Base-by-base conservation (phyloP, 768 basidiomycete genomes). In the Paxillus rubicundulus region DNA sequence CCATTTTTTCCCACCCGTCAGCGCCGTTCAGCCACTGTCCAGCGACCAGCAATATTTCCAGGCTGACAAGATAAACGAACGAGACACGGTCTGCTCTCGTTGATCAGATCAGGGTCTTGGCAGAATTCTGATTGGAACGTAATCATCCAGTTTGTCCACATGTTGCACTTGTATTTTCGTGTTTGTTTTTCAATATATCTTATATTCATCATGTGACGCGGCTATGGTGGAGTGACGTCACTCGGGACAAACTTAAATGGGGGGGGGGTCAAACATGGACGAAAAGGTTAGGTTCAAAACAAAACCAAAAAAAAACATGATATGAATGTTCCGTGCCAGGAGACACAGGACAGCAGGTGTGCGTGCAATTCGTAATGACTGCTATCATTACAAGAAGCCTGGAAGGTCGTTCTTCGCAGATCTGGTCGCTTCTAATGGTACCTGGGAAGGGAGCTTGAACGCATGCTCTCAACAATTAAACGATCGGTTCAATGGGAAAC, bases 121-220 rank as follows among this genome's bases (percentile, higher is more conserved):
- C 53, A 62, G 67, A 70, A 68, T 70, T 68, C 60, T 68, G 67
- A 68, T 68, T 69, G 67, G 67, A 61, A 45, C 32, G 34, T 44
- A 59, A 60, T 52, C 48, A 47, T 42, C 24, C 37, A n/a, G n/a
- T n/a, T 44, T 33, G 28, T 42, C 49, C 42, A 54, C 62, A 59
- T 60, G 60, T 50, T 52, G 47, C 36, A 24, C 24, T 24, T 24
- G 24, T 24, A 24, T 24, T 24, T 2, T 24, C 24, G 24, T 24
- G 24, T 24, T 24, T 24, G 24, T 24, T 24, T 24, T 24, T 24
- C 3, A 24, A 24, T 5, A 24, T n/a, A n/a, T 40, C 46, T 42
- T 36, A 44, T 51, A 52, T 52, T 47, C 12, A 52, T 62, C 63
- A 59, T 61, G 59, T 60, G 59, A 56, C 54, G 34, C 24, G 24